Percentiles rank a stretch among this genome's conserved stretches.
Conservation (phyloP, 768 basidiomycete species). For the Auriscalpium microsporum region DNA sequence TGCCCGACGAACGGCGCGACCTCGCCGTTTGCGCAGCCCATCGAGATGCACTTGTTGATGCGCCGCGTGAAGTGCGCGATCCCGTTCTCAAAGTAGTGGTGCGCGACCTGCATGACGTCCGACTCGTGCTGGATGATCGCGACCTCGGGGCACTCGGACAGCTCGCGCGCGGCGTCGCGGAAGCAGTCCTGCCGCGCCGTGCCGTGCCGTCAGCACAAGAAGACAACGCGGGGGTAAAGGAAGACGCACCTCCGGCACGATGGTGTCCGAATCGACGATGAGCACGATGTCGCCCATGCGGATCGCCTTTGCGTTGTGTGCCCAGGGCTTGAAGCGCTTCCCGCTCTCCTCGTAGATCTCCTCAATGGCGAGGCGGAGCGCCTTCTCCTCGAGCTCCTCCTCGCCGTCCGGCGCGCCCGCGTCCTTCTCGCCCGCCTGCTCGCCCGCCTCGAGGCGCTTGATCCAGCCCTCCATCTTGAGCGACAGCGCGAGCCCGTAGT, state of each 20-base stretch:
- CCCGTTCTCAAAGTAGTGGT: slow-evolving; percentile 88
- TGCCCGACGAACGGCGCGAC: slow-evolving; percentile 81
- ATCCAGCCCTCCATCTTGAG: slow-evolving; percentile 49
- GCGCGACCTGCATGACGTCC: slow-evolving; percentile 85
- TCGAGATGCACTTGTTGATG: slow-evolving; percentile 77
- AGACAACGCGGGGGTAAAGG: not conserved
- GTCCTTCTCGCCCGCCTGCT: slow-evolving; percentile 26
- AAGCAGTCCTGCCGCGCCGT: slow-evolving; percentile 60
- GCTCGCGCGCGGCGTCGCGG: slow-evolving; percentile 81
- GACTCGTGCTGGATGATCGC: slow-evolving; percentile 90
- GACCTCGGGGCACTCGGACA: slow-evolving; percentile 73
- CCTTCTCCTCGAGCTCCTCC: slow-evolving; percentile 61
- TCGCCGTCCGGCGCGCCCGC: slow-evolving; percentile 31
- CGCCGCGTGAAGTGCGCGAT: slow-evolving; percentile 83
- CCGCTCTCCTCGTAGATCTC: slow-evolving; percentile 57
- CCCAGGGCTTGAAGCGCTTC: slow-evolving; percentile 62
- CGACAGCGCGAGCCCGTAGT: slow-evolving; percentile 67
- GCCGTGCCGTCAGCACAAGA: not conserved
- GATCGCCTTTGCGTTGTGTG: slow-evolving; percentile 63
- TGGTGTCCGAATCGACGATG: slow-evolving; percentile 74
- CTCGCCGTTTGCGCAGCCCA: slow-evolving; percentile 75
- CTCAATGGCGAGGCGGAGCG: slow-evolving; percentile 65
- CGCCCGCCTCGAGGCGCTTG: slow-evolving; percentile 34
- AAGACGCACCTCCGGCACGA: slow-evolving; percentile 57
- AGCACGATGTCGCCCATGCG: slow-evolving; percentile 76